phyloP scores from a whole-genome alignment of 768 basidiomycete species.

The Vishniacozyma victoriae region DNA sequence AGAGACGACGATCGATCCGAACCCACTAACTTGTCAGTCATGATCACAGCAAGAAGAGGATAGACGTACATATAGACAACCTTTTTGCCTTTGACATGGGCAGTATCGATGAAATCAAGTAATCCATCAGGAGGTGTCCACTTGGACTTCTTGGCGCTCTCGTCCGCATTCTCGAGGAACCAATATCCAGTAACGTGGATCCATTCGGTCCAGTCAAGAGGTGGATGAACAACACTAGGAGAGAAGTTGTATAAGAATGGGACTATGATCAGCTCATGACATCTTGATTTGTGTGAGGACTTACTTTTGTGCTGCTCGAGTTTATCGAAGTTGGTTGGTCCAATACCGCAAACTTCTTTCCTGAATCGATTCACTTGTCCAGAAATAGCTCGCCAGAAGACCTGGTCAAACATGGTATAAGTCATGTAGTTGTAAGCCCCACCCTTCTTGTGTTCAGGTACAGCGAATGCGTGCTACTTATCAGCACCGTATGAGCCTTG shows the following conservation, averaged over 20 bases:
- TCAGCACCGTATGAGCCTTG: not conserved
- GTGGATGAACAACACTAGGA: slow-evolving; percentile 80
- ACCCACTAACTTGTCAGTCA: slow-evolving; percentile 52
- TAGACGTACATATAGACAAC: slow-evolving; percentile 70
- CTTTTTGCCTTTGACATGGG: slow-evolving; percentile 70
- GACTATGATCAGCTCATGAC: slow-evolving; percentile 48
- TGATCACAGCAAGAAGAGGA: not conserved
- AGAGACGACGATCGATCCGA: slow-evolving; percentile 93
- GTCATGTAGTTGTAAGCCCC: slow-evolving; percentile 99
- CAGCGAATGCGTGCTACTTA: slow-evolving; percentile 77
- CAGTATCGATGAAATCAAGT: slow-evolving; percentile 71
- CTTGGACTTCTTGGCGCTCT: slow-evolving; percentile 60
- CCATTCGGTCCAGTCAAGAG: slow-evolving; percentile 98
- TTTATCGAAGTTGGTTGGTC: slow-evolving; percentile 79
- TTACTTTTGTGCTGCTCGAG: slow-evolving; percentile 83
- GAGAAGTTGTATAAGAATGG: slow-evolving; percentile 98
- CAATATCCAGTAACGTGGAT: slow-evolving; percentile 81
- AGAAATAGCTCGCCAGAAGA: slow-evolving; percentile 88
- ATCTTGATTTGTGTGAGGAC: too few species aligned
- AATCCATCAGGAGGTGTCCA: slow-evolving; percentile 82
- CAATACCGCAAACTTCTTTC: slow-evolving; percentile 65
- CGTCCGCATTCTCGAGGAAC: slow-evolving; percentile 91
- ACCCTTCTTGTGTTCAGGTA: slow-evolving; percentile 96
- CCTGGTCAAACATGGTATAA: slow-evolving; percentile 79
- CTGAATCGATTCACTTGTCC: slow-evolving; percentile 95